phyloP scores from a whole-genome alignment of 257 asterid species.

The Petrea volubilis region DNA sequence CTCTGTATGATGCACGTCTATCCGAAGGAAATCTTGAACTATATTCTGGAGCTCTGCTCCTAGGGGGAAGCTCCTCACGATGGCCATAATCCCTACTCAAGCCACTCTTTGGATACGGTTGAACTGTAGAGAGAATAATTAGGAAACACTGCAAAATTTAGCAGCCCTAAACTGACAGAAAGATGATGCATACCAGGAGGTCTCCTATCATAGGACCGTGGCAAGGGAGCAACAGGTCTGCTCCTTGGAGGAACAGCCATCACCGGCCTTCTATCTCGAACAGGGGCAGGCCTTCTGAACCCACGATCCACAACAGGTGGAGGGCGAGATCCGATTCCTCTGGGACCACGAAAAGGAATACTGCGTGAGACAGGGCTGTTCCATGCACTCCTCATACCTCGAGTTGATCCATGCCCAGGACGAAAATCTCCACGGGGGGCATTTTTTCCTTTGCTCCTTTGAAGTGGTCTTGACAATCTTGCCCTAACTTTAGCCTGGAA shows the following conservation, averaged over 20 bases:
- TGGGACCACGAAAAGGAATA: conserved; percentile 54
- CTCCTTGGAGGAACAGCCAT: conserved; percentile 70
- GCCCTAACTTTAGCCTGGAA: conserved; percentile 97
- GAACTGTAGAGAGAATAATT: conserved; percentile 41
- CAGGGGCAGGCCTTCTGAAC: conserved; percentile 57
- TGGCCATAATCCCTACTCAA: conserved; percentile 78
- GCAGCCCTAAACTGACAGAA: not conserved
- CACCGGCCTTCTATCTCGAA: conserved; percentile 77
- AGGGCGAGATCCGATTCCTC: conserved; percentile 57
- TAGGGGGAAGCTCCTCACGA: conserved; percentile 68
- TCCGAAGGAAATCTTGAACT: conserved; percentile 64
- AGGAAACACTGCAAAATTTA: conserved; percentile 15
- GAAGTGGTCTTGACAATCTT: conserved; percentile 95
- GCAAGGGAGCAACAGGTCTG: conserved; percentile 66
- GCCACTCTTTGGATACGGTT: conserved; percentile 72
- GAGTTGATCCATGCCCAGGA: conserved; percentile 54
- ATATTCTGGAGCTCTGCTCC: conserved; percentile 83
- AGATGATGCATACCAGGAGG: conserved; percentile 67
- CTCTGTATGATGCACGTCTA: conserved; percentile 69
- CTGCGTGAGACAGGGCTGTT: conserved; percentile 58
- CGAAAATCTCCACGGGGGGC: conserved; percentile 67
- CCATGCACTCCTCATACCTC: conserved; percentile 74
- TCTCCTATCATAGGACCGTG: conserved; percentile 89
- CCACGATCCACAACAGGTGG: conserved; percentile 67
- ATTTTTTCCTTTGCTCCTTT: conserved; percentile 91